phyloP scores from a whole-genome alignment of 306 rosid species.

The Hippophae gyantsensis region DNA sequence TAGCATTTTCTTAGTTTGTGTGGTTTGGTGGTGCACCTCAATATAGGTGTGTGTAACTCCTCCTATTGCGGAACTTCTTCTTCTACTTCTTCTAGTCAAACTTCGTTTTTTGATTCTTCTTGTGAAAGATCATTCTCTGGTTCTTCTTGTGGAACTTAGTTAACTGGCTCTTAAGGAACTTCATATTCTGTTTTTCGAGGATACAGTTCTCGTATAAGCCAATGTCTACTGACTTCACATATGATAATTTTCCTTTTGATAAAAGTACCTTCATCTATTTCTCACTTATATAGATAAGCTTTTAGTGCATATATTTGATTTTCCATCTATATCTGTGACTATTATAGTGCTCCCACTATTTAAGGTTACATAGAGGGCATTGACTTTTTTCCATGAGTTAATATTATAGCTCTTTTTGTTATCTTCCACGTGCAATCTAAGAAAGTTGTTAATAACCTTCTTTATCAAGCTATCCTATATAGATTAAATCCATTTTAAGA shows the following conservation, averaged over 20 bases:
- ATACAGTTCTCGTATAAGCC: background rate
- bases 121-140: too few species aligned
- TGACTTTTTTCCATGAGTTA: background rate
- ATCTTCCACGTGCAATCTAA: background rate
- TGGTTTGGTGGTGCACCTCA: background rate
- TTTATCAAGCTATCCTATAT: background rate
- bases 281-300: background rate
- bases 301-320: background rate
- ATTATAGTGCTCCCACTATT: background rate
- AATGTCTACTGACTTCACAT: background rate
- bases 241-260: background rate
- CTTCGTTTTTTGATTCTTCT: too few species aligned
- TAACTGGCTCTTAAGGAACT: too few species aligned
- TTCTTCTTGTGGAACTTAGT: too few species aligned
- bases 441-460: background rate
- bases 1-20: background rate
- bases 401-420: background rate
- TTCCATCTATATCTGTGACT: background rate
- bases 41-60: too few species aligned
- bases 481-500: too few species aligned
- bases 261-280: background rate
- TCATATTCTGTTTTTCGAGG: too few species aligned
- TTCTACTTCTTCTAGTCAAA: too few species aligned
- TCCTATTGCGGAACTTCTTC: too few species aligned
- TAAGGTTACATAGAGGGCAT: background rate